phyloP scores from a whole-genome alignment of 2,329 filamentous ascomycete genomes.

The Ophiocordyceps camponoti-leonardi region DNA sequence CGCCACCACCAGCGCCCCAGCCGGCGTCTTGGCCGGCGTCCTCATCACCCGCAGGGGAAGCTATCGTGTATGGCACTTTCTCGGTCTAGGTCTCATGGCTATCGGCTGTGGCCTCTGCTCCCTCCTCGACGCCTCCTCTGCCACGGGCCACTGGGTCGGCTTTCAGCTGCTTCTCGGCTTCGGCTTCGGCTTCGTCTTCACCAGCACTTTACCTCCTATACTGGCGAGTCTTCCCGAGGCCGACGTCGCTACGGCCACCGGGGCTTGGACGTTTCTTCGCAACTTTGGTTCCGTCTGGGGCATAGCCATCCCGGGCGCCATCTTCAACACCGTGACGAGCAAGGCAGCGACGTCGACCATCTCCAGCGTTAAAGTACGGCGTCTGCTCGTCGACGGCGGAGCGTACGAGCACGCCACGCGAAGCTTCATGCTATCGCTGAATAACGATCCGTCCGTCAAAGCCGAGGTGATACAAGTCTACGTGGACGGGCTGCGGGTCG shows the following conservation, averaged over 20 bases:
- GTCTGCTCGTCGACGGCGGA: conserved; percentile 5
- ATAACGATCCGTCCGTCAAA: conserved; percentile 1
- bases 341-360: conserved; percentile 1
- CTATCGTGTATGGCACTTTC: conserved; percentile 15
- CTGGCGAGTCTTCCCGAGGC: conserved; percentile 19
- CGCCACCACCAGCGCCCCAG: conserved; percentile 11
- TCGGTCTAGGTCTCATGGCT: conserved; percentile 15
- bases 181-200: conserved; percentile 24
- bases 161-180: conserved; percentile 22
- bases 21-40: conserved; percentile 8
- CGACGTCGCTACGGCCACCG: conserved; percentile 19
- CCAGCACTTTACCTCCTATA: conserved; percentile 23
- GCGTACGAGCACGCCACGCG: conserved; percentile 11
- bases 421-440: conserved; percentile 6
- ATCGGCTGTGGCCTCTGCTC: conserved; percentile 24
- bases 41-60: conserved; percentile 13
- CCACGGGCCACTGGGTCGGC: conserved; percentile 20
- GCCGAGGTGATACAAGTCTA: conserved; percentile 6
- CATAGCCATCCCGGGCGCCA: conserved; percentile 21
- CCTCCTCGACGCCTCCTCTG: conserved; percentile 18
- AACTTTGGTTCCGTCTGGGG: conserved; percentile 30
- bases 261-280: conserved; percentile 26
- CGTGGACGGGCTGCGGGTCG: conserved; percentile 4
- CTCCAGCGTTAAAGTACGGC: conserved; percentile 1
- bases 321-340: conserved; percentile 13